These are phyloP conservation scores for Sporothrix euskadiensis DNA, from an alignment of 2,329 filamentous ascomycete species.

Conservation along the genomic window DNA sequence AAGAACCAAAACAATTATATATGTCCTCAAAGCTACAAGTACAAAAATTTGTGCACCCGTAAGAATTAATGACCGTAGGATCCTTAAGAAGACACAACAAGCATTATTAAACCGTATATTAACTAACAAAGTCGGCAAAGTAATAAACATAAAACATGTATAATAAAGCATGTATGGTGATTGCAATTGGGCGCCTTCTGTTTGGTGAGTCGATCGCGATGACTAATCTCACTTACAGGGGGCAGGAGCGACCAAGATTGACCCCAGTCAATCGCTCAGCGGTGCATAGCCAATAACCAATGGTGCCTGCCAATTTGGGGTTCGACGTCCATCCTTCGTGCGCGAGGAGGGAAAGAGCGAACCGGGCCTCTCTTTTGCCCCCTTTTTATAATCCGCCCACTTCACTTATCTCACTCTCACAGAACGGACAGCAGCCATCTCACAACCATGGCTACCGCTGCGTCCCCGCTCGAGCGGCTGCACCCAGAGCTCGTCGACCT, in stretches of 20 bases:
- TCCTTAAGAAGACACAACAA: too few relatives aligned
- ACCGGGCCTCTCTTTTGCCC: background rate
- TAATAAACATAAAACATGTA: background rate
- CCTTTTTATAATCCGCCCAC: background rate
- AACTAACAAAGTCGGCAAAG: background rate
- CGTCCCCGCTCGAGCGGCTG: slow-evolving; percentile 14
- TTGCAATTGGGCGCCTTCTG: background rate
- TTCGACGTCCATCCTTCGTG: background rate
- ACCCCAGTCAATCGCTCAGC: background rate
- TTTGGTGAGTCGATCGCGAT: background rate
- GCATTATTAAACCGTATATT: background rate
- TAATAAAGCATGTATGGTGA: background rate
- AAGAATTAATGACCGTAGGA: background rate
- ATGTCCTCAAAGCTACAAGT: background rate
- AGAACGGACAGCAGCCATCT: background rate
- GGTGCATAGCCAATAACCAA: background rate
- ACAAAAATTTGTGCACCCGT: background rate
- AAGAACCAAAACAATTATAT: background rate
- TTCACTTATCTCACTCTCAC: background rate
- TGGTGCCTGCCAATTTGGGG: slow-evolving; percentile 1
- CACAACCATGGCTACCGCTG: background rate
- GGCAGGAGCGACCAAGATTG: background rate
- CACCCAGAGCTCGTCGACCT: slow-evolving; percentile 19
- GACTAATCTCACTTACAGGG: slow-evolving; percentile 15
- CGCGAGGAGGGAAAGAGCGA: background rate